Evolutionary conservation across 306 rosid species (phyloP).

Genomic region (Glycine tomentella): DNA sequence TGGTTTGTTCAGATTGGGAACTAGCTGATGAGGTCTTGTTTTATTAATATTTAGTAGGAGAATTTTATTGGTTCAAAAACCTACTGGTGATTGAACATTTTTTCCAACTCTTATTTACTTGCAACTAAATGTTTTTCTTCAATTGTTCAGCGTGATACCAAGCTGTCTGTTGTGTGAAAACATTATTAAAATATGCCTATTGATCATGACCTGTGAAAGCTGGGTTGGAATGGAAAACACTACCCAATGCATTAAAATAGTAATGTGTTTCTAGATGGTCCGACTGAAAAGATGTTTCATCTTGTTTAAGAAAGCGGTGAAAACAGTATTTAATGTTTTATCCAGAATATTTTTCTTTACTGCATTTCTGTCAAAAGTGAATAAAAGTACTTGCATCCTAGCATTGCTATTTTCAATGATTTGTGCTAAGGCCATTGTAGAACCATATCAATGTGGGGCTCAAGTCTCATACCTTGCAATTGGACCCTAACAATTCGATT

Average conservation of each 20-base stretch:
- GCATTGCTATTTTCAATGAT: not conserved
- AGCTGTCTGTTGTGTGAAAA: not conserved
- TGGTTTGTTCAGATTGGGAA: slow-evolving; percentile 38
- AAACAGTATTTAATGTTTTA: not conserved
- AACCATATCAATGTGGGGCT: not conserved
- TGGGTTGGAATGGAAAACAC: slow-evolving; percentile 11
- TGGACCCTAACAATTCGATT: not conserved
- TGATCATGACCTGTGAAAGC: slow-evolving; percentile 1
- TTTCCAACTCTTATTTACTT: not conserved
- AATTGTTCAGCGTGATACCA: not conserved
- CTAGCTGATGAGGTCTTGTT: slow-evolving; percentile 20
- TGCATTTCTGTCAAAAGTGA: not conserved
- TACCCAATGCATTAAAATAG: slow-evolving; percentile 11
- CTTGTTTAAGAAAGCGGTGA: not conserved
- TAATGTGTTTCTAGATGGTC: slow-evolving; percentile 1
- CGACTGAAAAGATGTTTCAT: slow-evolving; percentile 1
- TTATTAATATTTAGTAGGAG: slow-evolving; percentile 12
- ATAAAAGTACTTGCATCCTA: not conserved
- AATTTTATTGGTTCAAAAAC: slow-evolving; percentile 20
- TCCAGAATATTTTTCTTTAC: not conserved
- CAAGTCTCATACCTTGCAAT: not conserved
- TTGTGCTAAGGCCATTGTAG: not conserved
- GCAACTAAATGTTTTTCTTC: not conserved
- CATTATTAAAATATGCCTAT: not conserved
- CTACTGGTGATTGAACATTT: slow-evolving; percentile 14